Conservation (phyloP, 2,329 filamentous ascomycete genomes). For the Polychaeton citri region DNA sequence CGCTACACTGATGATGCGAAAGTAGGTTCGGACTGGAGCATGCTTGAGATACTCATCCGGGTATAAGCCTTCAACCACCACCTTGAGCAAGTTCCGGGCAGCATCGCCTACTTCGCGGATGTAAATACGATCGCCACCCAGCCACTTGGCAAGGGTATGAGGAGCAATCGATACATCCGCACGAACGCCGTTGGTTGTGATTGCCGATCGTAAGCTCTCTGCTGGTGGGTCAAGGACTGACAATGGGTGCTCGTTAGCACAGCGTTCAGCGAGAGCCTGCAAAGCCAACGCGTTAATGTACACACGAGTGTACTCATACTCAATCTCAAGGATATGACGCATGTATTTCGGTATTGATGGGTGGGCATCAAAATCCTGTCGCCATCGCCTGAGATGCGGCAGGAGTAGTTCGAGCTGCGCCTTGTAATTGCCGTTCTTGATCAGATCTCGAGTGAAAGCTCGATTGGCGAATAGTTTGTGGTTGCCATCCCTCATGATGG, state of each 20-base stretch:
- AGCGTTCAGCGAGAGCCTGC: conserved; percentile 88
- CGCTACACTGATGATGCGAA: conserved; percentile 71
- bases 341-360: conserved; percentile 41
- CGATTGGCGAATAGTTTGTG: conserved; percentile 77
- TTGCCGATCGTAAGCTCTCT: conserved; percentile 18
- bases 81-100: conserved; percentile 60
- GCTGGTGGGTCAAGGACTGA: conserved; percentile 8
- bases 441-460: conserved; percentile 76
- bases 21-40: conserved; percentile 71
- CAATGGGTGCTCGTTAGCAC: conserved; percentile 56
- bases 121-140: conserved; percentile 47
- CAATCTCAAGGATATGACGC: conserved; percentile 72
- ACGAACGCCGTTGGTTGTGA: conserved; percentile 21
- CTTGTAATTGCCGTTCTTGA: conserved; percentile 74
- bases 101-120: conserved; percentile 63
- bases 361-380: conserved; percentile 63
- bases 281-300: conserved; percentile 90
- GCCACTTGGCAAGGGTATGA: conserved; percentile 33
- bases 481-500: conserved; percentile 83
- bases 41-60: conserved; percentile 68
- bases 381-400: conserved; percentile 66
- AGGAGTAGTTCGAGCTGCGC: conserved; percentile 69
- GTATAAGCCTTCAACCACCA: conserved; percentile 63
- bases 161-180: conserved; percentile 33
- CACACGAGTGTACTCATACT: conserved; percentile 89